Evolutionary conservation across 768 basidiomycete species (phyloP).

Genomic region (Lactarius indigo): DNA sequence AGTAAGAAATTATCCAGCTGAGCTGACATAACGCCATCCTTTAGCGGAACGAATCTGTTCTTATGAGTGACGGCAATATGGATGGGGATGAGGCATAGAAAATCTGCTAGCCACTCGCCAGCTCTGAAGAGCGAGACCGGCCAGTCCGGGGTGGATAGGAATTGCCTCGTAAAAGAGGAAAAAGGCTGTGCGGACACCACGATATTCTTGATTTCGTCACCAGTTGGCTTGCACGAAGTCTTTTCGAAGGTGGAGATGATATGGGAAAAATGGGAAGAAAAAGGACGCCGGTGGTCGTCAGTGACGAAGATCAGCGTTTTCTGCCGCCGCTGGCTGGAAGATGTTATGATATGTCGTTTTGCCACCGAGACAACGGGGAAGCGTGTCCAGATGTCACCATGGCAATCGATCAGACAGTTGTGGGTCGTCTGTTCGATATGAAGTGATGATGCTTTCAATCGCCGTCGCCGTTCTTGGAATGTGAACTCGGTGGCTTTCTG

Average conservation of each 20-base stretch:
- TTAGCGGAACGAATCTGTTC: conserved; percentile 59
- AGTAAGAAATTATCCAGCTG: conserved; percentile 49
- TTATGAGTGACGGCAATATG: conserved; percentile 37
- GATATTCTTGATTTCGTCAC: conserved; percentile 39
- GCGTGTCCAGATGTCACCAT: background rate
- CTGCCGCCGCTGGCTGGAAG: conserved; percentile 29
- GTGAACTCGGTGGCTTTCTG: conserved; percentile 41
- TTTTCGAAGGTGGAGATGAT: conserved; percentile 46
- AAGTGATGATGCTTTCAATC: conserved; percentile 24
- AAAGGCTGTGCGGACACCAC: conserved; percentile 34
- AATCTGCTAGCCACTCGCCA: background rate
- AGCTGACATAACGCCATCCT: conserved; percentile 50
- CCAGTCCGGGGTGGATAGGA: conserved; percentile 13
- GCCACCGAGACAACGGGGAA: too few species aligned
- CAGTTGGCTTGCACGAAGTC: conserved; percentile 49
- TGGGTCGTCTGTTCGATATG: conserved; percentile 33
- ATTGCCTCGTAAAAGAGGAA: conserved; percentile 26
- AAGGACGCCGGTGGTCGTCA: conserved; percentile 35
- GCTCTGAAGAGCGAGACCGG: conserved; percentile 27
- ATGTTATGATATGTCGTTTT: background rate
- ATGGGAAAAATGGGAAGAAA: conserved; percentile 41
- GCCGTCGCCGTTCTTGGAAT: conserved; percentile 37
- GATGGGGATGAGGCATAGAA: background rate
- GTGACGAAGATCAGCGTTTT: conserved; percentile 44
- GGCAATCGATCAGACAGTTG: conserved; percentile 31